Evolutionary conservation across 306 rosid species (phyloP).

Genomic region (Lathyrus sativus): DNA sequence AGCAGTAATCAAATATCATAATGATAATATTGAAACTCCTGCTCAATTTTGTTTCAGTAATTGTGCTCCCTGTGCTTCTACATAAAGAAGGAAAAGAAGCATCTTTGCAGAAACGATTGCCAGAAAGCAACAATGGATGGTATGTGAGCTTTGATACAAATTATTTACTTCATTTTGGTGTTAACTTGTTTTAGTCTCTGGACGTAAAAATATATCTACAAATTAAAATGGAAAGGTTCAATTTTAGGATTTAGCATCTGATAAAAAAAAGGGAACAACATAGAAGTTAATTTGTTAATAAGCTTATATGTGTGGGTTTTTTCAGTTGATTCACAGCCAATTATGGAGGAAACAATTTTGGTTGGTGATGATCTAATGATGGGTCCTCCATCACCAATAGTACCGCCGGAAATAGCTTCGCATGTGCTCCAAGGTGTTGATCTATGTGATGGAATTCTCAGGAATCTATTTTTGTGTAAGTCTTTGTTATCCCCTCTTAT

Average conservation of each 20-base stretch:
- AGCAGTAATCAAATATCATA: neutral
- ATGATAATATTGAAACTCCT: neutral
- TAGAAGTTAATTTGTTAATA: neutral
- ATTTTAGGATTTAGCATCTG: constrained; percentile 5
- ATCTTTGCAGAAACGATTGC: constrained; percentile 34
- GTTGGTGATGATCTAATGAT: constrained; percentile 93
- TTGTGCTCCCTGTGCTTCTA: constrained; percentile 8
- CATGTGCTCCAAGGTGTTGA: constrained; percentile 92
- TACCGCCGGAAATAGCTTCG: constrained; percentile 90
- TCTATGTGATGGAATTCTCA: constrained; percentile 82
- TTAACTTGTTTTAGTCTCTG: constrained; percentile 10
- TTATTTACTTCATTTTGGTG: neutral
- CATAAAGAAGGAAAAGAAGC: neutral
- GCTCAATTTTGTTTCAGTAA: constrained; percentile 24
- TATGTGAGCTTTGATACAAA: constrained; percentile 31
- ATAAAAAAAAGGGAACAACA: neutral
- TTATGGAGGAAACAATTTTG: constrained; percentile 92
- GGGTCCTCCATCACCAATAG: constrained; percentile 91
- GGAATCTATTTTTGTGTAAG: constrained; percentile 87
- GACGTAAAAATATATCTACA: neutral
- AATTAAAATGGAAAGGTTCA: constrained; percentile 23
- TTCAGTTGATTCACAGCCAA: constrained; percentile 91
- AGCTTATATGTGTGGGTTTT: constrained; percentile 36
- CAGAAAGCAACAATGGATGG: constrained; percentile 66
- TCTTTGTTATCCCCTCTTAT: neutral